Evolutionary conservation across 2,329 filamentous ascomycete genomes (phyloP), one percentile per base, ranked within the genome.

Genomic region (Alternaria arbusti): DNA sequence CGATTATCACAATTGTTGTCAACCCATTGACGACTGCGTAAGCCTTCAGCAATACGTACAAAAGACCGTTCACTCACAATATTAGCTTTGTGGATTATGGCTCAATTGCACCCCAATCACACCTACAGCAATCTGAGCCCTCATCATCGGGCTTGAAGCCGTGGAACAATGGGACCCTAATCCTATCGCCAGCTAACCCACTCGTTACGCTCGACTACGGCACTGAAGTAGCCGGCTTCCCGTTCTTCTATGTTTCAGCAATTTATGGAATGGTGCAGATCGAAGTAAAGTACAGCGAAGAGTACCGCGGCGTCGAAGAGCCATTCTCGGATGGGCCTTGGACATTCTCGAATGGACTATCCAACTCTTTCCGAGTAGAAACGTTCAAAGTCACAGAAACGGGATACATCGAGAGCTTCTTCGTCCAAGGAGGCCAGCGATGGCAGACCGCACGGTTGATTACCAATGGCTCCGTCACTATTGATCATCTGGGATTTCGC

Each of bases 361-460:
- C 69, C 2, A 69, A 66, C 25, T 45, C 36, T 1, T 59, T 49
- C 22, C 57, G 57, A n/a, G 57, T 59, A 1, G 57, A 59, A 26
- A 59, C 57, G 6, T 40, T 40, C 61, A 75, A 81, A 11, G 40
- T 82, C n/a, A 79, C 76, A 0, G 46, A 61, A 0, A 10, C 55
- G 1, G 80, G 81, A 3, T 56, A 63, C 3, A 22, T 76, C 0
- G 59, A 77, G 8, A 78, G 75, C 1, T 79, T 73, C 20, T 76
- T 83, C 40, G 59, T 82, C 0, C 82, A 83, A 65, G 82, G 81
- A 5, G 80, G 79, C 0, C 80, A 82, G 64, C 68, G 78, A 64
- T 84, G 81, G 81, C 74, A 82, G 61, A 76, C 79, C 0, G 67
- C 82, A 23, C 70, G 72, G 3, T 69, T 83, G 0, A 67, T 83